Conservation (phyloP, 225 moss, liverwort and hornwort genomes). For the Antitrichia curtipendula region DNA sequence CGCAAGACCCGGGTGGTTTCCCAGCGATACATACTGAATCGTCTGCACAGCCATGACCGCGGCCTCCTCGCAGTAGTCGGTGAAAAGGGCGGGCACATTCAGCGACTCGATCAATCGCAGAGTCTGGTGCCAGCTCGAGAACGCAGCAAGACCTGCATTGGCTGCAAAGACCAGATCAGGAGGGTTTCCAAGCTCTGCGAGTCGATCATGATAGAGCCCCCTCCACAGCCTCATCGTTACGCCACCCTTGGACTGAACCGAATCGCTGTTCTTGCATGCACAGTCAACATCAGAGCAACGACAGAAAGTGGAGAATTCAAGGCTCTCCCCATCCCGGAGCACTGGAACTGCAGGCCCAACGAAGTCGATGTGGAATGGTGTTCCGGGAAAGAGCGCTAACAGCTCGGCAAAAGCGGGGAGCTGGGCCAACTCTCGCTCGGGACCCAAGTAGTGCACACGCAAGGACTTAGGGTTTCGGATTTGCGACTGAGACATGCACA, state of each 20-base stretch:
- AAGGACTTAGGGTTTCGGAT: not conserved
- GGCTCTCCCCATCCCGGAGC: constrained; percentile 33
- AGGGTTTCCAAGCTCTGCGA: constrained; percentile 24
- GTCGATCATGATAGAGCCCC: constrained; percentile 71
- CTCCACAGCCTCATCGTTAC: constrained; percentile 42
- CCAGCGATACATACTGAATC: not conserved
- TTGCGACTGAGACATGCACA: constrained; percentile 9
- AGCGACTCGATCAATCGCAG: constrained; percentile 27
- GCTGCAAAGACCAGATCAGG: constrained; percentile 68
- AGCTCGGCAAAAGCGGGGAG: constrained; percentile 64
- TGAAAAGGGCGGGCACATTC: constrained; percentile 44
- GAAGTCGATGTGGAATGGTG: constrained; percentile 56
- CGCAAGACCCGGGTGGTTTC: not conserved
- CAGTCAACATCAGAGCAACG: constrained; percentile 45
- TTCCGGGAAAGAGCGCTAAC: constrained; percentile 40
- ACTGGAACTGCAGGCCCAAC: constrained; percentile 35
- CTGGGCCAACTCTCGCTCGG: constrained; percentile 62
- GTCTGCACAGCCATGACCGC: constrained; percentile 46
- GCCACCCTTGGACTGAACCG: not conserved
- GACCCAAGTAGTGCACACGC: constrained; percentile 74
- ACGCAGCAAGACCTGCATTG: constrained; percentile 88
- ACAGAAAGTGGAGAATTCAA: not conserved
- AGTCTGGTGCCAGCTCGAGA: constrained; percentile 59
- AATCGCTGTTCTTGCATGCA: constrained; percentile 13
- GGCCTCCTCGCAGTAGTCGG: constrained; percentile 93